Conservation (phyloP, 225 moss, liverwort and hornwort genomes). For the Bryoerythrophyllum caledonicum region DNA sequence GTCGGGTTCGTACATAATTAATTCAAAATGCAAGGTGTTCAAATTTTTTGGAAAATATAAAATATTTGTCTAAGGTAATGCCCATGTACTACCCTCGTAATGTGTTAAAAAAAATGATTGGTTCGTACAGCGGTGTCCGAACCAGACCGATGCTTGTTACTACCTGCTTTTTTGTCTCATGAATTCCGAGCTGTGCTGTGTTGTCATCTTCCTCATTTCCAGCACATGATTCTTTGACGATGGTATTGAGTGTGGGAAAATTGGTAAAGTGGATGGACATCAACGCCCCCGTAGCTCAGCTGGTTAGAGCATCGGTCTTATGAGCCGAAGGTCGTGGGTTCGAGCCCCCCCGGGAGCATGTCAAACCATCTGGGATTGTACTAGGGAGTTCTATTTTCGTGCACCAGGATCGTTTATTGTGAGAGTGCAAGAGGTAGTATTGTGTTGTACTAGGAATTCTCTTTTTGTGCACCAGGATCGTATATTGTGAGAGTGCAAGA, state of each 20-base stretch:
- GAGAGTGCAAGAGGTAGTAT: too few species aligned
- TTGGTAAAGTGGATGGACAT: rapidly evolving
- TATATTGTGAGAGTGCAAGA: background rate
- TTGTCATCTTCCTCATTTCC: too few species aligned
- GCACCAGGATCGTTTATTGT: background rate
- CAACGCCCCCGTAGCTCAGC: background rate
- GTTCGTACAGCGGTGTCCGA: too few species aligned
- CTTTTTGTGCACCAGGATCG: background rate
- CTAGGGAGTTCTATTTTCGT: background rate
- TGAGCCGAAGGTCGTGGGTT: background rate
- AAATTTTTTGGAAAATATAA: too few species aligned
- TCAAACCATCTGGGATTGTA: background rate
- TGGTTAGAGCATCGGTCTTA: conserved; percentile 1
- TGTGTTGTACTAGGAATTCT: background rate
- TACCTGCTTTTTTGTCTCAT: background rate
- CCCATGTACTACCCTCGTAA: too few species aligned
- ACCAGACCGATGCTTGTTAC: background rate
- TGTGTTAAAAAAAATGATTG: too few species aligned
- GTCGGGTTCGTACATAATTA: too few species aligned
- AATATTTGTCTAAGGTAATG: too few species aligned
- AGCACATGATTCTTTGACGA: too few species aligned
- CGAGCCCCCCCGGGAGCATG: background rate
- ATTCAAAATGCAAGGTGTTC: too few species aligned
- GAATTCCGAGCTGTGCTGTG: too few species aligned
- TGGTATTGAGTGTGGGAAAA: background rate